phyloP scores from a whole-genome alignment of 441 rosid species.

The Gossypium lobatum region DNA sequence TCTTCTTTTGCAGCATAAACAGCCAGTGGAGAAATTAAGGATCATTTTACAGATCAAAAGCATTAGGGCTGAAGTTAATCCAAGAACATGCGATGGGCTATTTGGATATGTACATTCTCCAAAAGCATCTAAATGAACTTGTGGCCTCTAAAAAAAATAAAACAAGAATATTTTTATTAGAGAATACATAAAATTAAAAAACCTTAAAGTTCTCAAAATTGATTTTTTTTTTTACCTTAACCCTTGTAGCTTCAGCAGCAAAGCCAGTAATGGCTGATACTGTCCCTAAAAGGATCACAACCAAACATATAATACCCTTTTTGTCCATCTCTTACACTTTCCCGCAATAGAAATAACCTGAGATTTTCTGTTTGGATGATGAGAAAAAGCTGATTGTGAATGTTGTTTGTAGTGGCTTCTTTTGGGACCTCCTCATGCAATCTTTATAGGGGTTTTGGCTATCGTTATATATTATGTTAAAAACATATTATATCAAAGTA shows the following conservation, averaged over 20 bases:
- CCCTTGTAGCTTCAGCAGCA: conserved; percentile 72
- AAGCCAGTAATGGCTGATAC: conserved; percentile 71
- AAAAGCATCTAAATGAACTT: too few relatives aligned
- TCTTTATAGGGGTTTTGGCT: not conserved
- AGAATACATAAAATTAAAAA: too few relatives aligned
- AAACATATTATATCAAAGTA: not conserved
- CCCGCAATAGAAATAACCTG: not conserved
- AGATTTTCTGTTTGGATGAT: not conserved
- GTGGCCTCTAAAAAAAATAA: too few relatives aligned
- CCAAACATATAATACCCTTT: conserved; percentile 43
- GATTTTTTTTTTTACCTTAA: conserved; percentile 40
- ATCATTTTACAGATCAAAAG: too few relatives aligned
- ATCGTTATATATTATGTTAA: too few relatives aligned
- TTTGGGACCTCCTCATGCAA: not conserved
- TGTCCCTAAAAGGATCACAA: conserved; percentile 53
- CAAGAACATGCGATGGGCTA: too few relatives aligned
- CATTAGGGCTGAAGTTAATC: too few relatives aligned
- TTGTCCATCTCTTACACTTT: conserved; percentile 42
- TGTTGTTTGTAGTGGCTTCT: not conserved
- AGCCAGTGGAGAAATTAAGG: too few relatives aligned
- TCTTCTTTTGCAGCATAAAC: conserved; percentile 11
- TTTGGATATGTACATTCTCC: too few relatives aligned
- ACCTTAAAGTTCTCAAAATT: not conserved
- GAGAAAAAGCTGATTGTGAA: not conserved
- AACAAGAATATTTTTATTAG: too few relatives aligned